These are phyloP conservation scores for Tulasnella sp. DNA, from an alignment of 768 basidiomycete genomes.

Conservation along the genomic window DNA sequence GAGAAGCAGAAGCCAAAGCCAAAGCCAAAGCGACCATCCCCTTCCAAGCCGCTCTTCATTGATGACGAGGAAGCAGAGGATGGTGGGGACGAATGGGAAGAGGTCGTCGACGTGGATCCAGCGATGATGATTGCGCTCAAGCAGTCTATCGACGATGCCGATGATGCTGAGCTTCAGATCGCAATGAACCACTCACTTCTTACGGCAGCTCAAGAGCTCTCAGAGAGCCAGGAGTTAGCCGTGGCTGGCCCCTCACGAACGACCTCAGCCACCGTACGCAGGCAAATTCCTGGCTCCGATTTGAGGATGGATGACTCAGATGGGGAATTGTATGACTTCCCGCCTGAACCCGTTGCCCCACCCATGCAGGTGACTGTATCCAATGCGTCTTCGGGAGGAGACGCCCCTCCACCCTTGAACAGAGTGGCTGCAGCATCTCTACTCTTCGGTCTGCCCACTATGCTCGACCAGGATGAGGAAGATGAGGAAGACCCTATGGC, in stretches of 20 bases:
- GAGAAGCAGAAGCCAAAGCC: slow-evolving; percentile 31
- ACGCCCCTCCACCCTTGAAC: slow-evolving; percentile 4
- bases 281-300: too few relatives aligned
- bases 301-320: slow-evolving; percentile 23
- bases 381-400: not conserved
- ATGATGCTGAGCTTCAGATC: slow-evolving; percentile 3
- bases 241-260: not conserved
- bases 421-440: slow-evolving; percentile 8
- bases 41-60: slow-evolving; percentile 42
- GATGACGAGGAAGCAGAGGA: slow-evolving; percentile 30
- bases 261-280: not conserved
- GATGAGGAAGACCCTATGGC: not conserved
- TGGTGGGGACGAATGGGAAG: slow-evolving; percentile 2
- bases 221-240: too few relatives aligned
- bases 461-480: not conserved
- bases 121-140: slow-evolving; percentile 5
- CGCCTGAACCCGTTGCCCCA: slow-evolving; percentile 25
- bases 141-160: slow-evolving; percentile 8
- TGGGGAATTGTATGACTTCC: slow-evolving; percentile 37
- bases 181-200: slow-evolving; percentile 1
- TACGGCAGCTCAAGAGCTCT: not conserved
- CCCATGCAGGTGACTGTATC: not conserved
- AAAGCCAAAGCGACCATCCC: slow-evolving; percentile 28
- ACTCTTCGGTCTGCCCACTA: slow-evolving; percentile 6
- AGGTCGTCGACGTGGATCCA: slow-evolving; percentile 4